Evolutionary conservation across 306 rosid genomes (phyloP).

Genomic region (Parietaria judaica): DNA sequence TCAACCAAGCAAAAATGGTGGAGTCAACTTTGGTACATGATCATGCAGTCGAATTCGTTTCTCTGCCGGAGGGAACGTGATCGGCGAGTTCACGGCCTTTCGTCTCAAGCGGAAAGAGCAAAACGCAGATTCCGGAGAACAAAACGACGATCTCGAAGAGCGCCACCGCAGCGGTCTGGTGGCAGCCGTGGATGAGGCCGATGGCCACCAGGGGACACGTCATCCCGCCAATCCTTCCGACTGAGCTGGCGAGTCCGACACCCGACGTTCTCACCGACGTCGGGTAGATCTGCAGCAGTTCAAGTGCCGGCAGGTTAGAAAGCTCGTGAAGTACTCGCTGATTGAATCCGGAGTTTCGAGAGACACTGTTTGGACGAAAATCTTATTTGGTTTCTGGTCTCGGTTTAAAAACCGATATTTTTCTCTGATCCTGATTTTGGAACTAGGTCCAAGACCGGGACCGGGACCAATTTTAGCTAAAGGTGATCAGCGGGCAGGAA

Average conservation of each 20-base stretch:
- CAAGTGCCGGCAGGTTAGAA: neutral
- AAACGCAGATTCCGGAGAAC: slow-evolving; percentile 68
- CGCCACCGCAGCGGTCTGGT: slow-evolving; percentile 66
- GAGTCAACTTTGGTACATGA: neutral
- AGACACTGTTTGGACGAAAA: neutral
- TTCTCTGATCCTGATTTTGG: too few relatives aligned
- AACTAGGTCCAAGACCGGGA: too few relatives aligned
- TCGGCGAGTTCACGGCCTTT: slow-evolving; percentile 68
- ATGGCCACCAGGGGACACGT: slow-evolving; percentile 84
- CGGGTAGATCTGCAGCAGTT: slow-evolving; percentile 76
- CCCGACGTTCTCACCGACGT: slow-evolving; percentile 87
- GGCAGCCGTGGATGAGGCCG: slow-evolving; percentile 76
- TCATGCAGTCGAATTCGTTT: slow-evolving; percentile 8
- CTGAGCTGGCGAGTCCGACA: slow-evolving; percentile 79
- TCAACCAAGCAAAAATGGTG: too few relatives aligned
- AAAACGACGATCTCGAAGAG: slow-evolving; percentile 63
- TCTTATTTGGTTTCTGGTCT: too few relatives aligned
- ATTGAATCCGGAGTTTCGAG: neutral
- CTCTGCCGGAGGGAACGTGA: slow-evolving; percentile 19
- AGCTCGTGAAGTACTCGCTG: neutral
- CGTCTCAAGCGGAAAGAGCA: slow-evolving; percentile 81
- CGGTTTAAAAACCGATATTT: too few relatives aligned
- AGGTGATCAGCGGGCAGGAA: too few relatives aligned
- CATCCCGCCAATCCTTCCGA: slow-evolving; percentile 94
- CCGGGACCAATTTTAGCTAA: too few relatives aligned